Evolutionary conservation across 805 yeast species (phyloP).

Genomic region (Teunomyces tritomae): DNA sequence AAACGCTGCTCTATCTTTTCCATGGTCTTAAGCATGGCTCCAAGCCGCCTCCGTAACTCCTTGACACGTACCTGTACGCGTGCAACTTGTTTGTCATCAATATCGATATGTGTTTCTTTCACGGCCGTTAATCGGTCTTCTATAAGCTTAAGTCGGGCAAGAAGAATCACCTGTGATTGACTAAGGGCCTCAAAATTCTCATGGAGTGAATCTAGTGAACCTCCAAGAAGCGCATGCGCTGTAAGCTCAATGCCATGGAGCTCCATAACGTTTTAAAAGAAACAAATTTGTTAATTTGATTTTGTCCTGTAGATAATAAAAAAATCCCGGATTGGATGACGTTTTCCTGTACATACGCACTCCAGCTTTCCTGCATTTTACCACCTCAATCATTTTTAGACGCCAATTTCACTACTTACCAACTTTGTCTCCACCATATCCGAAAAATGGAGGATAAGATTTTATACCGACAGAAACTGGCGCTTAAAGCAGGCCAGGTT

Average conservation of each 20-base stretch:
- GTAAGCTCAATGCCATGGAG: constrained; percentile 60
- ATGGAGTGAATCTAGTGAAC: constrained; percentile 50
- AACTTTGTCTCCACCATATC: too few species aligned
- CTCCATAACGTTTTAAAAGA: constrained; percentile 14
- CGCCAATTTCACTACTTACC: background rate
- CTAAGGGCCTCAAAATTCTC: constrained; percentile 51
- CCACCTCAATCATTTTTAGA: background rate
- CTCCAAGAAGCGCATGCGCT: constrained; percentile 54
- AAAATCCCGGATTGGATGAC: too few species aligned
- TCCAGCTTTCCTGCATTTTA: too few species aligned
- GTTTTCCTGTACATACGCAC: too few species aligned
- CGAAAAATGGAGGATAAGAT: constrained; percentile 6
- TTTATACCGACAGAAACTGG: constrained; percentile 36
- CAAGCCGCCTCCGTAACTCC: constrained; percentile 32
- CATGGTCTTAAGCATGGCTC: constrained; percentile 25
- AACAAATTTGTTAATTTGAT: too few species aligned
- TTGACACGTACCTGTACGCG: constrained; percentile 21
- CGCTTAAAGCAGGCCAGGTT: constrained; percentile 58
- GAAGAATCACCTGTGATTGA: constrained; percentile 55
- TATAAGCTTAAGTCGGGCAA: constrained; percentile 46
- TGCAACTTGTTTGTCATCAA: constrained; percentile 18
- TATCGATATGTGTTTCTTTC: constrained; percentile 17
- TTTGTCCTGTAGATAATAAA: too few species aligned
- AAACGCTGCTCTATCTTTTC: constrained; percentile 30
- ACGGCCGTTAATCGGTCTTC: constrained; percentile 32